phyloP scores from a whole-genome alignment of 106 monocot genomes.

The Allium cepa region DNA sequence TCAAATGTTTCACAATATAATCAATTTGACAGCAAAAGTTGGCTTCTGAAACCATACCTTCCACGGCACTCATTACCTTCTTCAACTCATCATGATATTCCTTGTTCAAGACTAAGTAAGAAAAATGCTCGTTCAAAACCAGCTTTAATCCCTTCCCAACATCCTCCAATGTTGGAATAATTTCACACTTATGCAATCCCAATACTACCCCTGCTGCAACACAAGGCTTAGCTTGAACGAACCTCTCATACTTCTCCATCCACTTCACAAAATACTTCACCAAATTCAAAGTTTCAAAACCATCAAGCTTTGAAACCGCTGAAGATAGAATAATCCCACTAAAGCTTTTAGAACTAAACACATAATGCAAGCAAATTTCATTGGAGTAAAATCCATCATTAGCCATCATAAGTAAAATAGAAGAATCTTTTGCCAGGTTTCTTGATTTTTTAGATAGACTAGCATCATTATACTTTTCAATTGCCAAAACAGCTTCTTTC shows the following conservation, averaged over 20 bases:
- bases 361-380: constrained; percentile 73
- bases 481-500: constrained; percentile 43
- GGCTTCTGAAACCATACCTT: constrained; percentile 33
- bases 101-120: constrained; percentile 58
- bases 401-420: constrained; percentile 73
- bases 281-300: constrained; percentile 47
- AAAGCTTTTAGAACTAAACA: constrained; percentile 44
- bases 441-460: constrained; percentile 20
- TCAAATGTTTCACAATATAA: constrained; percentile 31
- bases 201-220: constrained; percentile 11
- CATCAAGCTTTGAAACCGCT: constrained; percentile 47
- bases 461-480: constrained; percentile 37
- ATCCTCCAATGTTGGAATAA: constrained; percentile 55
- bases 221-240: constrained; percentile 44
- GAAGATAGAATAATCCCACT: constrained; percentile 57
- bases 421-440: constrained; percentile 33
- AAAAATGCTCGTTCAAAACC: constrained; percentile 79
- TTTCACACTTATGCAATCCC: constrained; percentile 43
- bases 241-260: constrained; percentile 84
- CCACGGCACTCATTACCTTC: constrained; percentile 25
- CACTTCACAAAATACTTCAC: constrained; percentile 76
- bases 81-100: constrained; percentile 62
- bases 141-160: constrained; percentile 43
- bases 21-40: constrained; percentile 31
- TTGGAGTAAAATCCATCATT: constrained; percentile 61